A percentile compares a stretch with the other conserved stretches of the same genome.
These are phyloP conservation scores for Dryadomyces quercus-mongolicae DNA, from an alignment of 2,329 filamentous ascomycete genomes.

Conservation along the genomic window DNA sequence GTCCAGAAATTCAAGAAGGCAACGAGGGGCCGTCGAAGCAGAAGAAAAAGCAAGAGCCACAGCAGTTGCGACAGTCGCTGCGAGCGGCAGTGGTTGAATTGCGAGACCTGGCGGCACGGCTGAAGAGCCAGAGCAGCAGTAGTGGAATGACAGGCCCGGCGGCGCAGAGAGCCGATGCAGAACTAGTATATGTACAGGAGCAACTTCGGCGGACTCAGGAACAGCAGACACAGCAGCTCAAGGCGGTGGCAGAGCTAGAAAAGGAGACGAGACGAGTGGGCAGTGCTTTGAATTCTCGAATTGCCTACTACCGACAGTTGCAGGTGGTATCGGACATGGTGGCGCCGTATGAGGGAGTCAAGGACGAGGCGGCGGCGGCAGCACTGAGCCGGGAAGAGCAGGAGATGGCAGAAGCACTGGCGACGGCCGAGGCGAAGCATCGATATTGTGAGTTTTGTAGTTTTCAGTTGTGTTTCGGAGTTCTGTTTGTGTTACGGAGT, in stretches of 20 bases:
- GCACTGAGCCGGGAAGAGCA: constrained; percentile 32
- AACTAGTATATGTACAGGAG: constrained; percentile 51
- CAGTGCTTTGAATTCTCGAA: constrained; percentile 66
- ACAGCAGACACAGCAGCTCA: constrained; percentile 37
- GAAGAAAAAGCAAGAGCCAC: neutral
- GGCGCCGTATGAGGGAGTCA: constrained; percentile 55
- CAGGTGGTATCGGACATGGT: constrained; percentile 88
- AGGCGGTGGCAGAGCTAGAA: constrained; percentile 37
- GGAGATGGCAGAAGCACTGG: constrained; percentile 43
- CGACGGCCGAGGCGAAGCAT: constrained; percentile 56
- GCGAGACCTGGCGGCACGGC: constrained; percentile 43
- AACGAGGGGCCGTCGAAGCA: neutral
- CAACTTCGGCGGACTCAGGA: constrained; percentile 51
- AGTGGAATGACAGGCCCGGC: constrained; percentile 23
- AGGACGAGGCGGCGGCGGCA: constrained; percentile 38
- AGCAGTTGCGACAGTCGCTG: constrained; percentile 46
- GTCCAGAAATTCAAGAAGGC: neutral
- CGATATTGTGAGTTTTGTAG: constrained; percentile 48
- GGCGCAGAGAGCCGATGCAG: constrained; percentile 39
- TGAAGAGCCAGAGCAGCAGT: constrained; percentile 44
- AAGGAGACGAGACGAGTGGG: constrained; percentile 68
- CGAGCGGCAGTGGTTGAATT: constrained; percentile 59
- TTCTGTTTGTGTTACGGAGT: constrained; percentile 12
- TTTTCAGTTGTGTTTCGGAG: neutral
- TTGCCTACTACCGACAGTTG: constrained; percentile 84